These are phyloP conservation scores for Gynandropsis gynandra DNA, from an alignment of 345 rosid genomes.

Conservation along the genomic window DNA sequence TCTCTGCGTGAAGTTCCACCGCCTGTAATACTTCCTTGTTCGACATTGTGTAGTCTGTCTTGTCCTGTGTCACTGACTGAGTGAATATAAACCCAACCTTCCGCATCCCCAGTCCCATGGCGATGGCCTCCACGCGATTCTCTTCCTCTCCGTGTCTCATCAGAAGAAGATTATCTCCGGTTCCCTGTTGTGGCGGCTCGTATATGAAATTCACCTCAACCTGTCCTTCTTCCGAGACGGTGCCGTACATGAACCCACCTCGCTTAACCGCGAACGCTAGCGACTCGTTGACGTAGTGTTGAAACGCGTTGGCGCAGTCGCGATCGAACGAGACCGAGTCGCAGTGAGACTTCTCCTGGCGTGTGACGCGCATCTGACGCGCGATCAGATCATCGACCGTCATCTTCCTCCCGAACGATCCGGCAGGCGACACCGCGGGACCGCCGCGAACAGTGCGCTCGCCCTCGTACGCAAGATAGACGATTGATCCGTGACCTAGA, in stretches of 20 bases:
- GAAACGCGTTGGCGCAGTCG: slow-evolving; percentile 70
- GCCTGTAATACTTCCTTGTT: slow-evolving; percentile 71
- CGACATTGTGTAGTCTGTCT: slow-evolving; percentile 71
- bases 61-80: slow-evolving; percentile 61
- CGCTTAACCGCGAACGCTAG: slow-evolving; percentile 79
- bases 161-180: slow-evolving; percentile 43
- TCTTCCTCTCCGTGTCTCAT: slow-evolving; percentile 65
- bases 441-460: slow-evolving; percentile 61
- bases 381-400: slow-evolving; percentile 92
- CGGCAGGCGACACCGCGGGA: slow-evolving; percentile 60
- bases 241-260: slow-evolving; percentile 90
- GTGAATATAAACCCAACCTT: slow-evolving; percentile 78
- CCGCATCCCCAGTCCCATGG: slow-evolving; percentile 75
- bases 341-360: slow-evolving; percentile 82
- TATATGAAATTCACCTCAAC: slow-evolving; percentile 84
- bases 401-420: slow-evolving; percentile 95
- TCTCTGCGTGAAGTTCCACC: slow-evolving; percentile 65
- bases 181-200: slow-evolving; percentile 87
- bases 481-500: slow-evolving; percentile 66
- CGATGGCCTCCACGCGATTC: slow-evolving; percentile 67
- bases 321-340: slow-evolving; percentile 83
- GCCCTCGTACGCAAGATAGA: slow-evolving; percentile 70
- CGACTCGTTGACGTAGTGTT: slow-evolving; percentile 61
- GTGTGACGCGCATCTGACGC: slow-evolving; percentile 68
- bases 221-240: slow-evolving; percentile 61